phyloP scores from a whole-genome alignment of 1,284 basidiomycete genomes.

The Fistulina hepatica region DNA sequence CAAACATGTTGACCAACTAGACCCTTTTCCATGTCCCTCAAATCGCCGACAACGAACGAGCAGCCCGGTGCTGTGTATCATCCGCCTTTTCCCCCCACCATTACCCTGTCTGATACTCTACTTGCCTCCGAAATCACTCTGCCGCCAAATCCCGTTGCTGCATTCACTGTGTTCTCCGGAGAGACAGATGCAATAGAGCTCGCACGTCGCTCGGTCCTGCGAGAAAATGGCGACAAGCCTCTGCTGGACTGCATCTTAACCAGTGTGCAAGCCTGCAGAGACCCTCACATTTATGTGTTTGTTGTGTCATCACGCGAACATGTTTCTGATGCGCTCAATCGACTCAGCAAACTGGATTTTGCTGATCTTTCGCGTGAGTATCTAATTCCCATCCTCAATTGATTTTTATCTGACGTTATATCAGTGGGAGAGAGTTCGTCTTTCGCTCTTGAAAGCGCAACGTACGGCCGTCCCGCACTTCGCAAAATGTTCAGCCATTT shows the following conservation, averaged over 20 bases:
- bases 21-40: no score
- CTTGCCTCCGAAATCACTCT: conserved; percentile 25
- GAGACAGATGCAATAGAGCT: conserved; percentile 39
- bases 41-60: no score
- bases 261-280: conserved; percentile 31
- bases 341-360: conserved; percentile 27
- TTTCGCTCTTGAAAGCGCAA: neutral
- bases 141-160: conserved; percentile 27
- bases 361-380: conserved; percentile 43
- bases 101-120: conserved; percentile 20
- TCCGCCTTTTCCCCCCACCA: conserved; percentile 14
- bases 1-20: no score
- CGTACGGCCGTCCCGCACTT: conserved; percentile 18
- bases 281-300: conserved; percentile 43
- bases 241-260: conserved; percentile 41
- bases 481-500: conserved; percentile 35
- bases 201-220: conserved; percentile 39
- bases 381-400: conserved; percentile 8
- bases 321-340: conserved; percentile 16
- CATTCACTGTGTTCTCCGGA: conserved; percentile 34
- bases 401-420: conserved; percentile 12
- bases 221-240: conserved; percentile 24
- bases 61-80: no score
- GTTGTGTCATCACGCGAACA: conserved; percentile 31
- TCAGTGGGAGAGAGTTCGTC: neutral